These are phyloP conservation scores for Botrytis porri DNA, from an alignment of 2,329 filamentous ascomycete species.

Conservation along the genomic window DNA sequence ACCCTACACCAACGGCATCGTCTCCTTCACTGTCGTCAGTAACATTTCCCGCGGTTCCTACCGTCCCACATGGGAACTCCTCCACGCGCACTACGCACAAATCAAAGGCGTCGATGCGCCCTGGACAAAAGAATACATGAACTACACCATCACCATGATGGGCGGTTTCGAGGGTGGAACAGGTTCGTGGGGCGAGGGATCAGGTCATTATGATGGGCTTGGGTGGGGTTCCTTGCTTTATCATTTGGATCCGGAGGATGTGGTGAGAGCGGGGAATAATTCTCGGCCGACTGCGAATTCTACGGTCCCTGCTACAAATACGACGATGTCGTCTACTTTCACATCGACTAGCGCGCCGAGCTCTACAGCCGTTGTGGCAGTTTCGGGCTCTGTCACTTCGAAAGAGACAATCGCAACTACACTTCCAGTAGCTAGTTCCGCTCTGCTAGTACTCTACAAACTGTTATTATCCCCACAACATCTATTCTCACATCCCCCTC, in stretches of 20 bases:
- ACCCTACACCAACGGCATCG: conserved; percentile 2
- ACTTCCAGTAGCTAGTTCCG: not conserved
- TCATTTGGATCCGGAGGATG: not conserved
- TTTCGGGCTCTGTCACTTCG: not conserved
- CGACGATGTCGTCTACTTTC: not conserved
- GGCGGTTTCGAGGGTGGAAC: not conserved
- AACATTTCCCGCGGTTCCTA: not conserved
- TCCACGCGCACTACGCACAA: not conserved
- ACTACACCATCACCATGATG: not conserved
- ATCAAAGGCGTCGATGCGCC: not conserved
- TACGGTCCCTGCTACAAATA: too few relatives aligned
- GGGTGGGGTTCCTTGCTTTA: not conserved
- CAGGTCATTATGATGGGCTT: not conserved
- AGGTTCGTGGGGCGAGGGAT: not conserved
- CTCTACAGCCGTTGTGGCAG: not conserved
- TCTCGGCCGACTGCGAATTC: not conserved
- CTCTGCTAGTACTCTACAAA: not conserved
- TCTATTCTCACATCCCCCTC: not conserved
- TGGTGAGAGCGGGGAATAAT: not conserved
- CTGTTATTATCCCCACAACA: not conserved
- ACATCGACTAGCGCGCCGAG: not conserved
- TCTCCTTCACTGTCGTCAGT: not conserved
- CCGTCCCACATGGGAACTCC: not conserved
- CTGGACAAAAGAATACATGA: not conserved
- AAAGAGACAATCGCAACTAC: not conserved